Evolutionary conservation across 148 eudicot species (phyloP).

Genomic region (Silene uniflora): DNA sequence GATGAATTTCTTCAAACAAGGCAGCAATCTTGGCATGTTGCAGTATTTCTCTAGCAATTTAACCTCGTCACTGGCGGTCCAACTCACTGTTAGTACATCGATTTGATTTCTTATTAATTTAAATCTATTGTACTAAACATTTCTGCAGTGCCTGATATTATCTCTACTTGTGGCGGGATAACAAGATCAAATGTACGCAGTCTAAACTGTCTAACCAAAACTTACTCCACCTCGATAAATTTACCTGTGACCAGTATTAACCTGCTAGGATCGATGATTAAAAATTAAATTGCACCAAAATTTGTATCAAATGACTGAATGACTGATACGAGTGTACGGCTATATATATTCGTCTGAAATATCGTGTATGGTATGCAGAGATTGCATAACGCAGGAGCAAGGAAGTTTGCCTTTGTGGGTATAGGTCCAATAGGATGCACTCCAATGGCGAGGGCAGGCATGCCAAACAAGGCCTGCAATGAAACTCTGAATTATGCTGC

Average conservation of each 20-base stretch:
- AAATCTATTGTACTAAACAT: too few species aligned
- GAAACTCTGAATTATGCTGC: slow-evolving; percentile 20
- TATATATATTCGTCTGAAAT: too few species aligned
- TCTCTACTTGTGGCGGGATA: too few species aligned
- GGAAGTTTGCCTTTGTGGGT: slow-evolving; percentile 18
- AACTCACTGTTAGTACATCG: slow-evolving; percentile 18
- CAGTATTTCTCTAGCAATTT: slow-evolving; percentile 16
- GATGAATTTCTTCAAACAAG: slow-evolving; percentile 10
- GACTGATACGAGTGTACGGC: too few species aligned
- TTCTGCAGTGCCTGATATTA: too few species aligned
- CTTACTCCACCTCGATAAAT: too few species aligned
- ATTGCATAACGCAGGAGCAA: slow-evolving; percentile 23
- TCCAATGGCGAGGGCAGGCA: slow-evolving; percentile 15
- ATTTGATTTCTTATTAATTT: neutral
- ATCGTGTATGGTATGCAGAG: slow-evolving; percentile 7
- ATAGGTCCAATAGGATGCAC: slow-evolving; percentile 23
- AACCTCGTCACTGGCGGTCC: slow-evolving; percentile 11
- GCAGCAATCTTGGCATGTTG: neutral
- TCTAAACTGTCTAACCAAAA: too few species aligned
- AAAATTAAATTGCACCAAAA: too few species aligned
- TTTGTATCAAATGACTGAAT: too few species aligned
- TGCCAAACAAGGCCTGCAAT: slow-evolving; percentile 15
- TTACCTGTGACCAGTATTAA: too few species aligned
- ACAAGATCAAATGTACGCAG: too few species aligned
- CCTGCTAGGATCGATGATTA: too few species aligned